Evolutionary conservation across 2,329 filamentous ascomycete species (phyloP).

Genomic region (Alternaria infectoria): DNA sequence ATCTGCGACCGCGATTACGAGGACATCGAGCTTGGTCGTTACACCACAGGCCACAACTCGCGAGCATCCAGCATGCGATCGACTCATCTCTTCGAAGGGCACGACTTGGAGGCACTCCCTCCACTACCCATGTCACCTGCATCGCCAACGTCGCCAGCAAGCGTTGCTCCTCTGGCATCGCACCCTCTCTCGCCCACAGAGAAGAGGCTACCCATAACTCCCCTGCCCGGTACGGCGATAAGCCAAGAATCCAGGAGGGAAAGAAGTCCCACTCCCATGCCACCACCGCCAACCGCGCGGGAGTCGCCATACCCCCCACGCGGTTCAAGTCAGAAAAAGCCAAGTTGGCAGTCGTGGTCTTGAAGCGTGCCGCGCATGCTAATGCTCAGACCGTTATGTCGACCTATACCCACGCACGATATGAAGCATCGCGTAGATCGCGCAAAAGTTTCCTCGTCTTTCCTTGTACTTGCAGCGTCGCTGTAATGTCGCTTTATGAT

Average conservation of each 20-base stretch:
- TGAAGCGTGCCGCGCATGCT: conserved; percentile 3
- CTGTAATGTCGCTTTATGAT: background rate
- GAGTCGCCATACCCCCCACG: conserved; percentile 1
- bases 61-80: conserved; percentile 13
- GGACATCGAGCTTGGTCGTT: conserved; percentile 33
- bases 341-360: conserved; percentile 19
- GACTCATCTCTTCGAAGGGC: conserved; percentile 2
- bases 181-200: background rate
- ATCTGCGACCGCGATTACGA: conserved; percentile 26
- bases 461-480: background rate
- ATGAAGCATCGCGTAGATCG: background rate
- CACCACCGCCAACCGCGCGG: background rate
- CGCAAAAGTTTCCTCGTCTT: background rate
- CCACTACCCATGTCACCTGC: conserved; percentile 15
- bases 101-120: conserved; percentile 24
- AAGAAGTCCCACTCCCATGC: background rate
- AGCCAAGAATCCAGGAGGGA: background rate
- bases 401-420: background rate
- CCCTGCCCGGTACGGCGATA: background rate
- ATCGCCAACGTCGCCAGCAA: background rate
- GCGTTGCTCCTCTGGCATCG: background rate
- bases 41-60: conserved; percentile 19
- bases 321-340: conserved; percentile 1
- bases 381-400: background rate
- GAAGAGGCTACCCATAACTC: background rate